These are phyloP conservation scores for Daedaleopsis sinensis DNA, from an alignment of 768 basidiomycete genomes.

Conservation along the genomic window DNA sequence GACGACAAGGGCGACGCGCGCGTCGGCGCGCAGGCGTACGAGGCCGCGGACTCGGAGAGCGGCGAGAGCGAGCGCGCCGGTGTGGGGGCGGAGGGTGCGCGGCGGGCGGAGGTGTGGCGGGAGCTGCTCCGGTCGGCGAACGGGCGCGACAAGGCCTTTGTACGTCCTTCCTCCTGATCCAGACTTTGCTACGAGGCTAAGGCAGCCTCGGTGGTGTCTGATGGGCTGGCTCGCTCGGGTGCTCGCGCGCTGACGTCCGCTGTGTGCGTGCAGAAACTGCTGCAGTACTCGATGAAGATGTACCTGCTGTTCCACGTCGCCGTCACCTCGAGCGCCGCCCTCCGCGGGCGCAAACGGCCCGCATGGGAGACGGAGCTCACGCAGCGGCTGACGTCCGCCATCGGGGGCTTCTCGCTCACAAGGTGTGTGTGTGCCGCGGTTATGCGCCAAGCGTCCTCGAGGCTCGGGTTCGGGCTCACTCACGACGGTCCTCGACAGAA, in stretches of 20 bases:
- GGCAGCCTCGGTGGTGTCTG: no score
- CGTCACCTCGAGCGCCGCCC: slow-evolving; percentile 46
- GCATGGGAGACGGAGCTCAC: slow-evolving; percentile 61
- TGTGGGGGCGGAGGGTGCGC: slow-evolving; percentile 23
- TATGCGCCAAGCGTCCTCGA: not conserved
- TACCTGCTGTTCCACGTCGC: slow-evolving; percentile 72
- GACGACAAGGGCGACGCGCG: slow-evolving; percentile 23
- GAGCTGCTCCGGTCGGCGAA: slow-evolving; percentile 78
- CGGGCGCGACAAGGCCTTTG: slow-evolving; percentile 85
- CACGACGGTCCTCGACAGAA: slow-evolving; percentile 45
- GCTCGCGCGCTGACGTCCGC: not conserved
- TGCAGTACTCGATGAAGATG: slow-evolving; percentile 81
- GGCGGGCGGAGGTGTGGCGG: slow-evolving; percentile 73
- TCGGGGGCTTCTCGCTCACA: slow-evolving; percentile 72
- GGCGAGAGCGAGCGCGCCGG: slow-evolving; percentile 36
- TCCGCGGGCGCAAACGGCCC: slow-evolving; percentile 48
- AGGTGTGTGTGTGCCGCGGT: slow-evolving; percentile 46
- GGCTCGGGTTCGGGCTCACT: no score
- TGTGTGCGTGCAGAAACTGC: slow-evolving; percentile 64
- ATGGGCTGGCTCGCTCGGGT: not conserved
- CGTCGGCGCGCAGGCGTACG: not conserved
- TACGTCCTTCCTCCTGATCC: slow-evolving; percentile 41
- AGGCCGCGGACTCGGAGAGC: slow-evolving; percentile 19
- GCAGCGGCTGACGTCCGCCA: slow-evolving; percentile 61
- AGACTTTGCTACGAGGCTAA: no score